These are phyloP conservation scores for Mycena haematopus DNA, from an alignment of 768 basidiomycete genomes.

Conservation along the genomic window DNA sequence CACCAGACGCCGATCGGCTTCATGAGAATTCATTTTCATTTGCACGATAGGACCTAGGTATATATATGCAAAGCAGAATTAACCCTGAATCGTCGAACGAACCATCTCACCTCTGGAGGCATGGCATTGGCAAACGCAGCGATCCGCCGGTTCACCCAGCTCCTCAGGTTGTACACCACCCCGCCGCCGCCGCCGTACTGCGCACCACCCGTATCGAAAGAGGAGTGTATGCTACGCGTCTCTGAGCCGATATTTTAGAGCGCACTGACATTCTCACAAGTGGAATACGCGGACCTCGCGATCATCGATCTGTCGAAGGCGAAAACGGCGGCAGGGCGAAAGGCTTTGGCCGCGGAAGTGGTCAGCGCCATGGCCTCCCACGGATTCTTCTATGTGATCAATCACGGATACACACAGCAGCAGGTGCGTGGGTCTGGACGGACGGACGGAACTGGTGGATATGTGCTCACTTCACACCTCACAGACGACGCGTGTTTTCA, in stretches of 20 bases:
- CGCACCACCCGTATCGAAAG: slow-evolving; percentile 17
- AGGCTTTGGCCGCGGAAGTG: slow-evolving; percentile 38
- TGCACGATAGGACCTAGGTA: no score
- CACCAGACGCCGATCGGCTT: no score
- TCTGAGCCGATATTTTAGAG: not conserved
- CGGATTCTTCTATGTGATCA: slow-evolving; percentile 57
- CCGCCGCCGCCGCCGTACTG: slow-evolving; percentile 14
- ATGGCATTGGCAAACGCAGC: not conserved
- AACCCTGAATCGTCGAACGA: no score
- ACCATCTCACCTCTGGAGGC: not conserved
- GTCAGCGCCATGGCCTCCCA: slow-evolving; percentile 39
- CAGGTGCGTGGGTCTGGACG: slow-evolving; percentile 37
- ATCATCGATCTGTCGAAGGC: slow-evolving; percentile 45
- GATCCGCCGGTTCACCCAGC: not conserved
- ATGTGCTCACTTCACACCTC: not conserved
- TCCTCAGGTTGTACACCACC: not conserved
- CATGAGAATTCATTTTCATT: no score
- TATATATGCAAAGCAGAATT: no score
- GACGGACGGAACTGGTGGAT: not conserved
- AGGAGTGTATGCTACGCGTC: slow-evolving; percentile 5
- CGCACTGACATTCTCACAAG: slow-evolving; percentile 32
- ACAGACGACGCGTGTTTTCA: slow-evolving; percentile 53
- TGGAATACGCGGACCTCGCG: slow-evolving; percentile 50
- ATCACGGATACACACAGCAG: slow-evolving; percentile 51
- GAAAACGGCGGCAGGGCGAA: slow-evolving; percentile 35